These are phyloP conservation scores for Saururus chinensis DNA, from an alignment of 164 flowering plant species.

Conservation along the genomic window DNA sequence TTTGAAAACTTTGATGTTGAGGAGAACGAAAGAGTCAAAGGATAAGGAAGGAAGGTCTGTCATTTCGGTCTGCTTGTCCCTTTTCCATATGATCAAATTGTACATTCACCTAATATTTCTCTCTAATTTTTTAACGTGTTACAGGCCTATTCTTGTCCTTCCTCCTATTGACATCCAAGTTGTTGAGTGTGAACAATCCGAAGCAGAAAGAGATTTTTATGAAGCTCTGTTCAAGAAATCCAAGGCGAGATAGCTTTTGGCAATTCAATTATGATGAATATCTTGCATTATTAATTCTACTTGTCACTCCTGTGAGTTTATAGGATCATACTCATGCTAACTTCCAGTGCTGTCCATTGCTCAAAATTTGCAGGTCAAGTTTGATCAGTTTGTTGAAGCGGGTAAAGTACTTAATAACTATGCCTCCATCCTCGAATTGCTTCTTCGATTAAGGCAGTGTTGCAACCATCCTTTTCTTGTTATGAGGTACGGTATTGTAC, in stretches of 20 bases:
- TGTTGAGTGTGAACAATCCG: constrained; percentile 64
- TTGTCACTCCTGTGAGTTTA: neutral
- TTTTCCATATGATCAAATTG: too few species aligned
- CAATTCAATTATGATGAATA: constrained; percentile 13
- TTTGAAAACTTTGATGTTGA: constrained; percentile 62
- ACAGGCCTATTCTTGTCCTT: constrained; percentile 69
- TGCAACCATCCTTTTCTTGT: constrained; percentile 89
- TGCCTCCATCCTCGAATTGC: constrained; percentile 71
- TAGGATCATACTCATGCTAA: neutral
- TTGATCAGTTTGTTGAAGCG: constrained; percentile 80
- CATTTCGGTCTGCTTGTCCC: too few species aligned
- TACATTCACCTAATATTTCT: too few species aligned
- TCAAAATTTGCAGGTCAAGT: constrained; percentile 44
- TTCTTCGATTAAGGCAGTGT: constrained; percentile 68
- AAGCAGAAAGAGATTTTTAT: constrained; percentile 71
- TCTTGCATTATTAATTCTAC: neutral
- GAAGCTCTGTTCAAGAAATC: constrained; percentile 74
- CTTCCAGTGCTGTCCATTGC: neutral
- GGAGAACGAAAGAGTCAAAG: constrained; percentile 68
- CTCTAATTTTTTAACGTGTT: constrained; percentile 2
- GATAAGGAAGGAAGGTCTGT: constrained; percentile 66
- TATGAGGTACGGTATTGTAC: constrained; percentile 39
- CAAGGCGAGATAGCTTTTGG: constrained; percentile 24
- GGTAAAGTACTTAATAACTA: constrained; percentile 79
- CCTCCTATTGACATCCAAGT: constrained; percentile 64